Conservation (phyloP, 192 early-diverging fungal species). For the Entophlyctis helioformis region DNA sequence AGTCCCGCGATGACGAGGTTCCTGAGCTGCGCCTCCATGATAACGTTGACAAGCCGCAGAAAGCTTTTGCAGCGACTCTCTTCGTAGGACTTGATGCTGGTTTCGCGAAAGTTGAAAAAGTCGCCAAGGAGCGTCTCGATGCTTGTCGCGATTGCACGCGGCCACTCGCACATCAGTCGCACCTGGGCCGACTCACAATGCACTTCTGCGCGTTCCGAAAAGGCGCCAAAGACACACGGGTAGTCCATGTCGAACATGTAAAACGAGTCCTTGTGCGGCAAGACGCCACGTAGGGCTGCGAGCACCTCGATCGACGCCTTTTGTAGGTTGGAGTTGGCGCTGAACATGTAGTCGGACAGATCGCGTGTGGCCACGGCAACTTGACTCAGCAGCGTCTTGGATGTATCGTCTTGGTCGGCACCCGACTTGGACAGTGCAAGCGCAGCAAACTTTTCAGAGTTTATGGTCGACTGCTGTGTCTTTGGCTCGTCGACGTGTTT, state of each 20-base stretch:
- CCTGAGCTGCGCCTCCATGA: constrained; percentile 19
- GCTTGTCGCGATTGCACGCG: constrained; percentile 1
- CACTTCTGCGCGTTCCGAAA: constrained; percentile 3
- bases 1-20: constrained; percentile 9
- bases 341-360: constrained; percentile 19
- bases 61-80: constrained; percentile 11
- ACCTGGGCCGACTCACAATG: constrained; percentile 6
- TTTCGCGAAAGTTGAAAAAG: constrained; percentile 19
- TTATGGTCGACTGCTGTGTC: neutral
- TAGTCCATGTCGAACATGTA: constrained; percentile 5
- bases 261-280: constrained; percentile 10
- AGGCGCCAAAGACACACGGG: constrained; percentile 10
- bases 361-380: constrained; percentile 8
- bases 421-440: constrained; percentile 11
- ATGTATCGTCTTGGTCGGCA: constrained; percentile 7
- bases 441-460: constrained; percentile 14
- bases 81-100: constrained; percentile 4
- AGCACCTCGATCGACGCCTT: constrained; percentile 9
- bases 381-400: constrained; percentile 3
- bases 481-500: neutral
- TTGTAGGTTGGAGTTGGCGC: constrained; percentile 19
- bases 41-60: constrained; percentile 9
- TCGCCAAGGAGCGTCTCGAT: constrained; percentile 8
- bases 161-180: constrained; percentile 10
- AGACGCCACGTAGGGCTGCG: constrained; percentile 5